phyloP scores from a whole-genome alignment of 2,329 filamentous ascomycete species.

The Arachnomyces sp. region DNA sequence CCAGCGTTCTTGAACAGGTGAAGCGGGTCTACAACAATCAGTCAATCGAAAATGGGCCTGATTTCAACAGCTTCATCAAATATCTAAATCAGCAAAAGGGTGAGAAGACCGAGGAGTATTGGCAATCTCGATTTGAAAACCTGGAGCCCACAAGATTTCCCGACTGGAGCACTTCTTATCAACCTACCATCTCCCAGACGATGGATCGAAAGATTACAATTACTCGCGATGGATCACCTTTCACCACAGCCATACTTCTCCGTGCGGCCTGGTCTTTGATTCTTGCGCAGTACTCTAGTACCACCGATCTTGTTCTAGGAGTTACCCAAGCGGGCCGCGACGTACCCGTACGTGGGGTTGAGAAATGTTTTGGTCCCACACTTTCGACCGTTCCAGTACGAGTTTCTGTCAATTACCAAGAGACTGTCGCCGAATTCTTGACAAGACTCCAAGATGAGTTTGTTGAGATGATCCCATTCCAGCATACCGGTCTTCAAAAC shows the following conservation, averaged over 20 bases:
- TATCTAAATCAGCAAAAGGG: slow-evolving; percentile 13
- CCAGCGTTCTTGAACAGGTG: slow-evolving; percentile 14
- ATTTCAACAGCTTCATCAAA: slow-evolving; percentile 18
- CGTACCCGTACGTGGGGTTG: slow-evolving; percentile 29
- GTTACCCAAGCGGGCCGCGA: slow-evolving; percentile 35
- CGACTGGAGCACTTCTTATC: slow-evolving; percentile 2
- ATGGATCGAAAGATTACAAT: slow-evolving; percentile 3
- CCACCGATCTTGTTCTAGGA: slow-evolving; percentile 35
- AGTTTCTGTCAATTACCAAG: slow-evolving; percentile 23
- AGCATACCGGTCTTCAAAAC: slow-evolving; percentile 46
- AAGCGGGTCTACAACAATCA: slow-evolving; percentile 10
- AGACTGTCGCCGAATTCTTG: slow-evolving; percentile 41
- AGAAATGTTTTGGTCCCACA: slow-evolving; percentile 33
- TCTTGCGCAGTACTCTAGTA: slow-evolving; percentile 26
- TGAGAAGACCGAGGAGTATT: slow-evolving; percentile 11
- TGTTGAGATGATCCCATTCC: slow-evolving; percentile 49
- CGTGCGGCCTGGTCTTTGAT: slow-evolving; percentile 34
- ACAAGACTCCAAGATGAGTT: slow-evolving; percentile 47
- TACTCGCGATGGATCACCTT: slow-evolving; percentile 5
- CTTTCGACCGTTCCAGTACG: slow-evolving; percentile 35
- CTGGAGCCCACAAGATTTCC: slow-evolving; percentile 10
- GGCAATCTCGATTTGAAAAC: slow-evolving; percentile 12
- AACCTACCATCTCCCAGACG: slow-evolving; percentile 8
- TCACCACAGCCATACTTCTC: slow-evolving; percentile 25
- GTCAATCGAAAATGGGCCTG: not conserved